These are phyloP conservation scores for Asclepias syriaca DNA, from an alignment of 257 asterid genomes.

Conservation along the genomic window DNA sequence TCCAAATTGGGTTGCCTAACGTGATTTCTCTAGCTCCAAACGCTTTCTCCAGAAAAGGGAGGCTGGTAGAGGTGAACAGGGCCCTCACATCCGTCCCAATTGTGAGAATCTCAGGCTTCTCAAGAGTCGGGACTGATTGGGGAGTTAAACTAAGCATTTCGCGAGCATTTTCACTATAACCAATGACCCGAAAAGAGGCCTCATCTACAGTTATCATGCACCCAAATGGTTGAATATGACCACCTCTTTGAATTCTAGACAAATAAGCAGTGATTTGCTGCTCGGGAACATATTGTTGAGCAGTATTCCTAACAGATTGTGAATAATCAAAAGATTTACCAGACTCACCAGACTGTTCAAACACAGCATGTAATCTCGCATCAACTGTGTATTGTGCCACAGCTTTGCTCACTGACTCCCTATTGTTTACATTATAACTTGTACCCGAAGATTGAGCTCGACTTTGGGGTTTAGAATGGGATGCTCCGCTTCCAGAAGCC, in stretches of 20 bases:
- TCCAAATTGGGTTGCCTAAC: constrained; percentile 67
- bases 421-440: constrained; percentile 26
- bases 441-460: constrained; percentile 41
- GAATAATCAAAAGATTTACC: constrained; percentile 78
- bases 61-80: constrained; percentile 60
- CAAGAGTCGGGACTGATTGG: constrained; percentile 67
- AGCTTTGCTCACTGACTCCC: constrained; percentile 52
- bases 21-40: constrained; percentile 71
- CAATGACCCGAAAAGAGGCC: constrained; percentile 40
- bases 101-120: constrained; percentile 40
- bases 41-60: constrained; percentile 55
- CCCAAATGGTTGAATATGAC: constrained; percentile 75
- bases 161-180: constrained; percentile 59
- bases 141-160: constrained; percentile 64
- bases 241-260: constrained; percentile 78
- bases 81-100: constrained; percentile 69
- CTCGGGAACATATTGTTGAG: constrained; percentile 44
- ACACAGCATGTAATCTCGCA: constrained; percentile 79
- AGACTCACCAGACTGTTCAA: constrained; percentile 79
- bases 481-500: constrained; percentile 40
- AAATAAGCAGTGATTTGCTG: constrained; percentile 63
- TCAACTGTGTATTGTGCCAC: constrained; percentile 75
- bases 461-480: constrained; percentile 12
- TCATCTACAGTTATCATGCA: constrained; percentile 75
- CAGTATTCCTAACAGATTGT: constrained; percentile 39